Base-by-base conservation (phyloP, 2,329 filamentous ascomycete genomes). In the Zalaria obscura region DNA sequence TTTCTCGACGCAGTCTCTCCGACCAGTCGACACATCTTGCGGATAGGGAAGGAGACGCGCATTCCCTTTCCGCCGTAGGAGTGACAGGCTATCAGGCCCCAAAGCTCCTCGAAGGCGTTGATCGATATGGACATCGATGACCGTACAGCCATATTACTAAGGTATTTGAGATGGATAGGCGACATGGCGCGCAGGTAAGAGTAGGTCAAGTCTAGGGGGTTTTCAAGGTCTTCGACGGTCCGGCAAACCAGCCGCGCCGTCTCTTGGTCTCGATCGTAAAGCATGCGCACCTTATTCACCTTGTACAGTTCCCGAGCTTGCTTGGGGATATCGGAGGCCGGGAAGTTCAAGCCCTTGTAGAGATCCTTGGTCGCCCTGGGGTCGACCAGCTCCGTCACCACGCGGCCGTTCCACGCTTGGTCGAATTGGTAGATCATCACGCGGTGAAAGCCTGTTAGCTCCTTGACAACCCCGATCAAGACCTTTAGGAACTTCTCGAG, bases 371-470 rank as follows among this genome's bases (percentile, higher is more conserved):
- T 89, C 28, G 80, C 77, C 11, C 75, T 68, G 1, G 83, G 83
- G 55, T 94, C 83, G 5, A 93, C 82, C 7, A 93, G 66, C 56
- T 94, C 87, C 0, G 86, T 86, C 4, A 93, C 86, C 1, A 93
- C 86, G 42, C 83, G 78, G 11, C 86, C 87, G 51, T 93, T 93
- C 68, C 81, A 91, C 1, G 70, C 61, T 4, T 77, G 68, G 57
- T 94, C 87, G 48, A 94, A 94, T 57, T 93, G 85, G 53, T 93
- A 94, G 2, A 94, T 73, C 83, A 94, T 88, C 38, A 93, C 84
- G 8, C 87, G 81, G 55, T 93, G 87, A 48, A 94, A 94, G 0
- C 87, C 86, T 0, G 86, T 93, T 38, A 94, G 58, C 54, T 94
- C 87, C 55, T 93, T 93, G 29, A 93, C 76, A 5, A 94, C 81